These are phyloP conservation scores for Penicillium palitans DNA, from an alignment of 2,329 filamentous ascomycete species.

Conservation along the genomic window DNA sequence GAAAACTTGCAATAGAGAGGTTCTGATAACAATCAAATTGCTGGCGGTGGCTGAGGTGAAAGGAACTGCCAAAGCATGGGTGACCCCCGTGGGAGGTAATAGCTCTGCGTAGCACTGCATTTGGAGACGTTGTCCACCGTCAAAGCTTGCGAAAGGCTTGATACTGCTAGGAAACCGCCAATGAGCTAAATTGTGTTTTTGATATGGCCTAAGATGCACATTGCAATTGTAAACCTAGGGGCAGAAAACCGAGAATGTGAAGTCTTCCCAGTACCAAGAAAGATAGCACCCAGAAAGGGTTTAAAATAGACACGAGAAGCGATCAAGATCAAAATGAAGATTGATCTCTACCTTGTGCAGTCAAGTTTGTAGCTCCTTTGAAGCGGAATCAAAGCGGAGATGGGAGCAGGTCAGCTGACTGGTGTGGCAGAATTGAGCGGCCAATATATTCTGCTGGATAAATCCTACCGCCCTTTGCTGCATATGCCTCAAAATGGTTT, in stretches of 20 bases:
- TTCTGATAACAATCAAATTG: constrained; percentile 89
- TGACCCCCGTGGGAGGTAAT: constrained; percentile 89
- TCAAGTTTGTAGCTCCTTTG: constrained; percentile 11
- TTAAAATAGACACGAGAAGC: background rate
- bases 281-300: background rate
- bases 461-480: background rate
- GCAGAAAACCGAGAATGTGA: background rate
- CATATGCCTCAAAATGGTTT: background rate
- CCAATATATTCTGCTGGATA: background rate
- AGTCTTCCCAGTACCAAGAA: background rate
- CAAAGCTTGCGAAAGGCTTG: constrained; percentile 1
- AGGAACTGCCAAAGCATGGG: constrained; percentile 76
- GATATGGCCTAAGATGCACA: constrained; percentile 11
- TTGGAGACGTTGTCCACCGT: constrained; percentile 1
- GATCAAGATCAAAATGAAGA: constrained; percentile 2
- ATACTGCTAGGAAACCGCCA: constrained; percentile 5
- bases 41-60: constrained; percentile 73
- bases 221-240: constrained; percentile 11
- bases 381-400: constrained; percentile 6
- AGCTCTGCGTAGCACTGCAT: constrained; percentile 99
- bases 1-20: constrained; percentile 91
- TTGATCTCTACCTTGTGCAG: background rate
- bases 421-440: constrained; percentile 7
- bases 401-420: constrained; percentile 2
- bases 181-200: constrained; percentile 12